Evolutionary conservation across 2,329 filamentous ascomycete species (phyloP).

Genomic region (Fusarium guadeloupense): DNA sequence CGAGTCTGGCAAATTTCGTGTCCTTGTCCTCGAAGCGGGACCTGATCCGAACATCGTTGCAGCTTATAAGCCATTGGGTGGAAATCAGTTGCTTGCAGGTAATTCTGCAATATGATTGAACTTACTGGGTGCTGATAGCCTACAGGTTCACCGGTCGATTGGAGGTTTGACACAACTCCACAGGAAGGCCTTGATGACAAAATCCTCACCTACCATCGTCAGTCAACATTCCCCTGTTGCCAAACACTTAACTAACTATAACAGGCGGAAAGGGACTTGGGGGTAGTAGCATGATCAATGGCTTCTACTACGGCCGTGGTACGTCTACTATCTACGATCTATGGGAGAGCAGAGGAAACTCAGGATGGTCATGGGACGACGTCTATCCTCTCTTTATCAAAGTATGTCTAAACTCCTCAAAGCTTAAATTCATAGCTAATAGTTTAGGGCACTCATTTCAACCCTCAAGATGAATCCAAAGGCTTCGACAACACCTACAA

Average conservation of each 20-base stretch:
- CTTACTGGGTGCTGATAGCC: accelerated
- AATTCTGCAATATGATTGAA: accelerated
- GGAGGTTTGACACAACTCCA: slow-evolving; percentile 9
- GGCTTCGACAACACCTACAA: slow-evolving; percentile 8
- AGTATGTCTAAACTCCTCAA: background rate
- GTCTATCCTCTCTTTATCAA: slow-evolving; percentile 10
- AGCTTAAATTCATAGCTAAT: background rate
- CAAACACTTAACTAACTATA: accelerated
- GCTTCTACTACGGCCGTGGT: slow-evolving; percentile 15
- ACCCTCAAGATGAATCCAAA: slow-evolving; percentile 4
- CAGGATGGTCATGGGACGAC: slow-evolving; percentile 13
- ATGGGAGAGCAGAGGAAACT: slow-evolving; percentile 10
- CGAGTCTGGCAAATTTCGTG: slow-evolving; percentile 11
- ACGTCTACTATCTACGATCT: slow-evolving; percentile 16
- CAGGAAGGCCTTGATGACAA: slow-evolving; percentile 8
- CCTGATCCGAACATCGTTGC: slow-evolving; percentile 11
- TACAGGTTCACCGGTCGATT: background rate
- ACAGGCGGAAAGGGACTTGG: slow-evolving; percentile 4
- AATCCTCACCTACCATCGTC: slow-evolving; percentile 15
- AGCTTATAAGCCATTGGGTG: slow-evolving; percentile 3
- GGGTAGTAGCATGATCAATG: slow-evolving; percentile 12
- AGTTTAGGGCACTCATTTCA: slow-evolving; percentile 1
- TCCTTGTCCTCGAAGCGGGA: slow-evolving; percentile 7
- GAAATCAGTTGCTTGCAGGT: slow-evolving; percentile 4
- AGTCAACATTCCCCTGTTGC: accelerated